Evolutionary conservation across 1,284 basidiomycete species (phyloP).

Genomic region (Malassezia pachydermatis): DNA sequence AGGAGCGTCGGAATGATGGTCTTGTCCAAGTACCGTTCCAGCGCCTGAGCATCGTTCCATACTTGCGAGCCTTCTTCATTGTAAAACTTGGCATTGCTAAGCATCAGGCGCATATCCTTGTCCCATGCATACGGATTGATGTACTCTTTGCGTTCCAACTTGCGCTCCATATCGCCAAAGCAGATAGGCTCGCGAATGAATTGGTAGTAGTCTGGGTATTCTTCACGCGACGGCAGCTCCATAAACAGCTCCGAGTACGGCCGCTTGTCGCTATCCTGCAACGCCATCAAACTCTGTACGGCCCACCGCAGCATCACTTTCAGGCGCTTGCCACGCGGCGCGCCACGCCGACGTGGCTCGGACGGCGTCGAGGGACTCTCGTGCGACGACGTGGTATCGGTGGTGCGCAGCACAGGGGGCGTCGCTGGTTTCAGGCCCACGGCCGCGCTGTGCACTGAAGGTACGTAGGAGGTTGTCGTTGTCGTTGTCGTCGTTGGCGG

Average conservation of each 20-base stretch:
- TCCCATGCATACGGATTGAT: constrained; percentile 36
- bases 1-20: constrained; percentile 34
- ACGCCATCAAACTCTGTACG: constrained; percentile 23
- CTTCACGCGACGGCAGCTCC: constrained; percentile 29
- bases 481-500: background rate
- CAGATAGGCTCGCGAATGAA: constrained; percentile 34
- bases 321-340: constrained; percentile 37
- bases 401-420: constrained; percentile 1
- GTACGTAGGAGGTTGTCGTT: background rate
- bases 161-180: constrained; percentile 31
- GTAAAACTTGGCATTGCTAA: constrained; percentile 42
- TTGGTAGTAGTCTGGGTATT: constrained; percentile 45
- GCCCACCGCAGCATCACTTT: constrained; percentile 35
- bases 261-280: constrained; percentile 21
- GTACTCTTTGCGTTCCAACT: constrained; percentile 29
- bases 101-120: constrained; percentile 36
- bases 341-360: constrained; percentile 16
- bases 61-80: constrained; percentile 31
- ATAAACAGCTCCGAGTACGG: constrained; percentile 29
- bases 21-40: constrained; percentile 29
- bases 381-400: background rate
- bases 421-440: too few relatives aligned
- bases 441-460: too few relatives aligned
- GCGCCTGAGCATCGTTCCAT: constrained; percentile 36
- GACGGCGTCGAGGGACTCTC: constrained; percentile 1